Evolutionary conservation across 768 basidiomycete genomes (phyloP).

Genomic region (Leccinum fibrillosum): DNA sequence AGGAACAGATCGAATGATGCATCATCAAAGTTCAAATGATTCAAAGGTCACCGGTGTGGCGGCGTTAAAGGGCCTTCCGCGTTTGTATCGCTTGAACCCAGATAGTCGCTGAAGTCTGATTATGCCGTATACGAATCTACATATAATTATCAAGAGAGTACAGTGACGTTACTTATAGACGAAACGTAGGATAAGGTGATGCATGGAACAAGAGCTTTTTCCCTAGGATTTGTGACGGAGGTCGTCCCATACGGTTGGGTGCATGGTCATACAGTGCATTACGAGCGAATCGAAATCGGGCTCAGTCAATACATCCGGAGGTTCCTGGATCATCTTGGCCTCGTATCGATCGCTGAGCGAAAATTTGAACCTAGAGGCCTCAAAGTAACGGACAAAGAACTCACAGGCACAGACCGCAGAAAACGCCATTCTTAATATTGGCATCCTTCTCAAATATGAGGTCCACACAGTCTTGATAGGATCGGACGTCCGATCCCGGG

Average conservation of each 20-base stretch:
- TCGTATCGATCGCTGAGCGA: slow-evolving; percentile 26
- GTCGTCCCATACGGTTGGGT: slow-evolving; percentile 48
- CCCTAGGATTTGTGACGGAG: slow-evolving; percentile 27
- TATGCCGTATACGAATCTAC: slow-evolving; percentile 3
- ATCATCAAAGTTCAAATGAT: too few species aligned
- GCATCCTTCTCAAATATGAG: slow-evolving; percentile 34
- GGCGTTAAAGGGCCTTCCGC: too few species aligned
- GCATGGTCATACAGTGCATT: slow-evolving; percentile 46
- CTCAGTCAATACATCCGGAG: slow-evolving; percentile 26
- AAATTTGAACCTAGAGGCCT: background rate
- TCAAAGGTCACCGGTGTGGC: too few species aligned
- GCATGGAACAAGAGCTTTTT: background rate
- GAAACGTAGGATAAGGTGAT: slow-evolving; percentile 10
- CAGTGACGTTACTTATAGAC: slow-evolving; percentile 4
- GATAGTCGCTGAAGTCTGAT: background rate
- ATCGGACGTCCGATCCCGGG: slow-evolving; percentile 27
- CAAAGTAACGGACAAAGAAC: slow-evolving; percentile 21
- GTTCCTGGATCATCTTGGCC: slow-evolving; percentile 25
- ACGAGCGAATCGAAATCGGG: slow-evolving; percentile 41
- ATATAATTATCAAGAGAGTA: slow-evolving; percentile 17
- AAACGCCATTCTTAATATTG: slow-evolving; percentile 26
- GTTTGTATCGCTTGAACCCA: too few species aligned
- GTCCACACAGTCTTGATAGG: slow-evolving; percentile 42
- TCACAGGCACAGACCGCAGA: slow-evolving; percentile 54
- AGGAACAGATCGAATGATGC: too few species aligned